phyloP scores from a whole-genome alignment of 805 yeast genomes.

The Ogataea populi-albae region DNA sequence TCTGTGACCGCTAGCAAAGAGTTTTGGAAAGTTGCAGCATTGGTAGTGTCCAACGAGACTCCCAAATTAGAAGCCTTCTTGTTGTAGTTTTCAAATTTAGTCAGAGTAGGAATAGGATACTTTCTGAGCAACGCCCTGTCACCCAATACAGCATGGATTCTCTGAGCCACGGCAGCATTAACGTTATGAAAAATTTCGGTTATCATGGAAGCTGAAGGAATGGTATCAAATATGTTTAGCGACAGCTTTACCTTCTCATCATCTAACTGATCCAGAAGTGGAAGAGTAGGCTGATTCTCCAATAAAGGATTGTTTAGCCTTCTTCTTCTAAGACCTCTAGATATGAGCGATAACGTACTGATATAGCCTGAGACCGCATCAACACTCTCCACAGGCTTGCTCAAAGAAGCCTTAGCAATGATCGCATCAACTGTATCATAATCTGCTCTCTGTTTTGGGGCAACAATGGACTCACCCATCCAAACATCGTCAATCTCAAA shows the following conservation, averaged over 20 bases:
- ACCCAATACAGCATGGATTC: conserved; percentile 70
- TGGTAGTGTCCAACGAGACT: conserved; percentile 67
- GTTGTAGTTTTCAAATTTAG: conserved; percentile 75
- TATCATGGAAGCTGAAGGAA: conserved; percentile 54
- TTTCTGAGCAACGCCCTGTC: conserved; percentile 82
- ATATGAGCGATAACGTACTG: conserved; percentile 59
- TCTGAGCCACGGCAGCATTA: conserved; percentile 82
- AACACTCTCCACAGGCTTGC: conserved; percentile 31
- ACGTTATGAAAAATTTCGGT: conserved; percentile 79
- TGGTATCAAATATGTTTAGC: conserved; percentile 67
- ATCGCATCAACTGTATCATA: conserved; percentile 57
- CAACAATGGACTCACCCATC: conserved; percentile 69
- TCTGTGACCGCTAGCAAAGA: conserved; percentile 67
- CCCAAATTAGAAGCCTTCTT: conserved; percentile 67
- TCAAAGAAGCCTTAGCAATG: conserved; percentile 29
- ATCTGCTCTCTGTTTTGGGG: conserved; percentile 56
- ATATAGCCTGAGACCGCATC: conserved; percentile 62
- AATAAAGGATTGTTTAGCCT: conserved; percentile 51
- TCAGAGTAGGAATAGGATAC: conserved; percentile 79
- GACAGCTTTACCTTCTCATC: conserved; percentile 76
- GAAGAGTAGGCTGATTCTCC: conserved; percentile 50
- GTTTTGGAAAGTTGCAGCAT: conserved; percentile 66
- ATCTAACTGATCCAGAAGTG: conserved; percentile 76
- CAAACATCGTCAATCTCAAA: conserved; percentile 73
- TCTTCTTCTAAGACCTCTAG: conserved; percentile 68